Conservation (phyloP, 2,329 filamentous ascomycete species). For the Cytospora schulzeri region DNA sequence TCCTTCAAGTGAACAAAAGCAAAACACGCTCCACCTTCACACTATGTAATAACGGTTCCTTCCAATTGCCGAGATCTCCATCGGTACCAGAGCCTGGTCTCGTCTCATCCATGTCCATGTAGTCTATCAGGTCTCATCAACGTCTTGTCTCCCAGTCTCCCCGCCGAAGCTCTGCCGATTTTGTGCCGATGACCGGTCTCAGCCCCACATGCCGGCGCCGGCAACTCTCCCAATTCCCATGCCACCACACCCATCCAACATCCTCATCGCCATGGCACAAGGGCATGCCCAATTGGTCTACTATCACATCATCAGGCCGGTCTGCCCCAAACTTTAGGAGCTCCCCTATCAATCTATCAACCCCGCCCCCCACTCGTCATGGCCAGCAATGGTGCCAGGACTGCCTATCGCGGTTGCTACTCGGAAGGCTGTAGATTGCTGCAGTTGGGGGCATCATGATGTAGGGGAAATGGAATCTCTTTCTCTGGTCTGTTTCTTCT, state of each 20-base stretch:
- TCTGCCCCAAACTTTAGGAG: background rate
- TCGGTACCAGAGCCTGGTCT: too few relatives aligned
- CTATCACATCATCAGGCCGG: background rate
- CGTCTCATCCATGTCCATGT: too few relatives aligned
- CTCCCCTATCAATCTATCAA: background rate
- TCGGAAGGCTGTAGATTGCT: slow-evolving; percentile 8
- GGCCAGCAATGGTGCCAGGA: background rate
- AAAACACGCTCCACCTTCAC: too few relatives aligned
- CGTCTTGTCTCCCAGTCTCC: too few relatives aligned
- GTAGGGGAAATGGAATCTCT: background rate
- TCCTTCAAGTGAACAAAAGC: background rate
- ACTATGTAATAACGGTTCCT: background rate
- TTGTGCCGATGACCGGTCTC: slow-evolving; percentile 9
- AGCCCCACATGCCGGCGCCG: background rate
- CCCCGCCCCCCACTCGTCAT: background rate
- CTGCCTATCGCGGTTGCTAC: slow-evolving; percentile 18
- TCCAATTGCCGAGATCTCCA: background rate
- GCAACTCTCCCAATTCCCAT: slow-evolving; percentile 4
- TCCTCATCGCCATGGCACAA: slow-evolving; percentile 4
- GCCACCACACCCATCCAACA: background rate
- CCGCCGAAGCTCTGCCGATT: slow-evolving; percentile 12
- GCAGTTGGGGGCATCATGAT: background rate
- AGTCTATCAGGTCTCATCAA: background rate
- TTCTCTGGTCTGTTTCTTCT: background rate
- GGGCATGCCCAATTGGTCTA: slow-evolving; percentile 13